phyloP scores from a whole-genome alignment of 2,329 filamentous ascomycete genomes.

The Fusarium redolens region DNA sequence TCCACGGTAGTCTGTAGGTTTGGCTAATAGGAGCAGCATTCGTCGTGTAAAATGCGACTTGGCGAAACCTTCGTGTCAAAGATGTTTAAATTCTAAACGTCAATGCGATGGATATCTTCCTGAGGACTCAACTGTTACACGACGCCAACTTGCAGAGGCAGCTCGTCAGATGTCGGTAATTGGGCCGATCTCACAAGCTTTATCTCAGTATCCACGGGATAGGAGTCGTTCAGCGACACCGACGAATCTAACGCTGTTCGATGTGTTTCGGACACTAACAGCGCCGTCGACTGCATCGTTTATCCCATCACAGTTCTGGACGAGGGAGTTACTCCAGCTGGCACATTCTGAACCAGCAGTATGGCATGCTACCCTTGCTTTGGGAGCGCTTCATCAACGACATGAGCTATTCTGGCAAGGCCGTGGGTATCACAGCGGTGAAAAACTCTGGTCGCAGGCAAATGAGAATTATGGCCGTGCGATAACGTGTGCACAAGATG shows the following conservation, averaged over 20 bases:
- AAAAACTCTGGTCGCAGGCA: conserved; percentile 36
- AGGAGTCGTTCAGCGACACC: conserved; percentile 10
- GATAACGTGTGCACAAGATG: conserved; percentile 43
- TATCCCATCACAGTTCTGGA: conserved; percentile 50
- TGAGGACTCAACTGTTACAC: conserved; percentile 40
- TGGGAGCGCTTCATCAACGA: conserved; percentile 51
- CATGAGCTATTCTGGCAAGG: conserved; percentile 34
- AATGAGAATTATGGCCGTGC: conserved; percentile 44
- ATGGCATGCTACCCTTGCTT: conserved; percentile 50
- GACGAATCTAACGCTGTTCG: conserved; percentile 44
- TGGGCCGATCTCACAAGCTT: conserved; percentile 45
- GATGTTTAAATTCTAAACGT: conserved; percentile 43
- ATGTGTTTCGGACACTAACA: conserved; percentile 51
- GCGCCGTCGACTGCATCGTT: conserved; percentile 44
- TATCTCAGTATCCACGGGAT: conserved; percentile 34
- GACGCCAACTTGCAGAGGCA: conserved; percentile 47
- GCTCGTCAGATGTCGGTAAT: conserved; percentile 45
- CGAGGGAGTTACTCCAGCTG: conserved; percentile 47
- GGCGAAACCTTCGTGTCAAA: conserved; percentile 46
- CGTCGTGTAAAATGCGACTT: conserved; percentile 53
- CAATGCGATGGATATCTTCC: conserved; percentile 51
- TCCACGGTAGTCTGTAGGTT: rapidly evolving
- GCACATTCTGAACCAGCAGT: conserved; percentile 51
- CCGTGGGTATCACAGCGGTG: not conserved
- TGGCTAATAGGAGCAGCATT: conserved; percentile 39